These are phyloP conservation scores for Setaria italica DNA, from an alignment of 202 grass and related monocot species.

Conservation along the genomic window DNA sequence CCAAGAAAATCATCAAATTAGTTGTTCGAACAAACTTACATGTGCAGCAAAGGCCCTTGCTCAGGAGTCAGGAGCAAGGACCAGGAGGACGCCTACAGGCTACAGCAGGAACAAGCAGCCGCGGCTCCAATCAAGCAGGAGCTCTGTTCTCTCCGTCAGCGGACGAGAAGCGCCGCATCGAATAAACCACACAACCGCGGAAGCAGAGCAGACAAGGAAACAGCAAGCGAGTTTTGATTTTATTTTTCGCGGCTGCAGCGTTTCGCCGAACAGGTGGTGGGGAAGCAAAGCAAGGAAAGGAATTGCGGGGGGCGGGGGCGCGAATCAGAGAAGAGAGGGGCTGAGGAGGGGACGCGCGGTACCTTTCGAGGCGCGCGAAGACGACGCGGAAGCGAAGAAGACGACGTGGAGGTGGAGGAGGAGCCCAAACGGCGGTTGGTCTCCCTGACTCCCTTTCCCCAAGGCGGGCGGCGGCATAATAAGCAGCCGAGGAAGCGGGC, in stretches of 20 bases:
- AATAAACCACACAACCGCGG: neutral
- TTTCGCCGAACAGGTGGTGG: conserved; percentile 47
- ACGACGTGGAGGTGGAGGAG: neutral
- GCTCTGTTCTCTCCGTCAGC: neutral
- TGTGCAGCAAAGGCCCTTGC: neutral
- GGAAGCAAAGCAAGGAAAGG: neutral
- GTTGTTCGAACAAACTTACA: neutral
- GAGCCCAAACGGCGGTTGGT: conserved; percentile 34
- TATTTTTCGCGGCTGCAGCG: neutral
- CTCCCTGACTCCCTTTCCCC: neutral
- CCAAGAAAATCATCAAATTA: neutral
- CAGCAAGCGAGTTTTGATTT: neutral
- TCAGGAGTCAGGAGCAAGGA: neutral
- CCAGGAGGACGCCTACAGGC: neutral
- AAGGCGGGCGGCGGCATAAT: conserved; percentile 31
- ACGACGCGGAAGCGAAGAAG: neutral
- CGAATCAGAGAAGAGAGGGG: neutral
- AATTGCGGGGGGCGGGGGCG: too few species aligned
- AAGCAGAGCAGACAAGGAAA: neutral
- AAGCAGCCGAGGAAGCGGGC: conserved; percentile 19
- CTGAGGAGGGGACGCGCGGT: neutral
- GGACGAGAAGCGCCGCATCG: neutral
- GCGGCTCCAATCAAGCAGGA: neutral
- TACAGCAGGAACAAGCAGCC: neutral
- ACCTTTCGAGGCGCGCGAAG: conserved; percentile 34